Percentiles rank a stretch among this genome's conserved stretches.
Conservation (phyloP, 176 grass and related monocot genomes). For the maize (Zea mays) region Zm-B73-REFERENCE-NAM-5.0 NC_050097.1:46330001-46330500, state of each 20-base stretch:
- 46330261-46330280: conserved; percentile 67
- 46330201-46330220: conserved; percentile 45
- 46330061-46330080: conserved; percentile 39
- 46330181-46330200: conserved; percentile 43
- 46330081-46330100: conserved; percentile 47
- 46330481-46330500: conserved; percentile 69
- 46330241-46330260: conserved; percentile 56
- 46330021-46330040: conserved; percentile 33
- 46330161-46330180: conserved; percentile 40
- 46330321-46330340: conserved; percentile 41
- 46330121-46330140: conserved; percentile 43
- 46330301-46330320: conserved; percentile 47
- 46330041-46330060: conserved; percentile 37
- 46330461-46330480: conserved; percentile 57
- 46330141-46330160: conserved; percentile 47
- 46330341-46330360: conserved; percentile 43
- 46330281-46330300: conserved; percentile 66
- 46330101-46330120: conserved; percentile 45
- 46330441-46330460: conserved; percentile 52
- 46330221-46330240: conserved; percentile 46
- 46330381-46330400: conserved; percentile 52
- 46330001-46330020: conserved; percentile 18
- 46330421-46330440: conserved; percentile 45
- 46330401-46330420: conserved; percentile 48
- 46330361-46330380: conserved; percentile 43